Base-by-base conservation (phyloP, 2,329 filamentous ascomycete species). In the Simplicillium sp. region DNA sequence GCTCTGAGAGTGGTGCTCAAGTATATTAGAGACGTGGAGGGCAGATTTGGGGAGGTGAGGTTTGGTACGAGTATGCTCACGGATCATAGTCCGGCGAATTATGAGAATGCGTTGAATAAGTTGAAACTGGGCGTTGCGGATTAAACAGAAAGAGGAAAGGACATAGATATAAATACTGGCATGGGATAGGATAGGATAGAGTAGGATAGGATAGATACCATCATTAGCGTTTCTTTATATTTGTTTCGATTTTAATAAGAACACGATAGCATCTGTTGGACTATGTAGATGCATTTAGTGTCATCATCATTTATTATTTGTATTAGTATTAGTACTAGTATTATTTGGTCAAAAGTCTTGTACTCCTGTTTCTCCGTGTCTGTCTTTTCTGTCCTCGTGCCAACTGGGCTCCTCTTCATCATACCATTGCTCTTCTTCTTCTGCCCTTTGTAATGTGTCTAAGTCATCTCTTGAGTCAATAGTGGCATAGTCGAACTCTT, bases 401-500 rank as follows among this genome's bases (percentile, higher is more conserved):
- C 82, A 87, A 37, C 70, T 70, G 0, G 84, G 82, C 50, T 85
- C 81, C 65, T 94, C 83, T 6, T 80, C 78, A 16, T 88, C 85
- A 54, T 94, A 89, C 67, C 85, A 94, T 15, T 71, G 71, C 31
- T 94, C 86, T 58, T 90, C 73, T 12, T 67, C 66, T 39, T 82
- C 79, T n/a, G 68, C 62, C 46, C 65, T 76, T 67, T 54, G 71
- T 59, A 68, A 62, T 56, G 59, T 77, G 56, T 94, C 87, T 42
- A 79, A 81, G 15, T 80, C 79, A 25, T 87, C 80, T 52, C 84
- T 80, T 29, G 66, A 65, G 54, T 95, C 88, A 5, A 94, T 81
- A 3, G 48, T 52, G 1, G 52, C 58, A 55, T 94, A 95, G 46
- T 90, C 82, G 51, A 94, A 90, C 37, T 94, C 87, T 1, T 72